These are phyloP conservation scores for Suillus subaureus DNA, from an alignment of 768 basidiomycete genomes.

Conservation along the genomic window DNA sequence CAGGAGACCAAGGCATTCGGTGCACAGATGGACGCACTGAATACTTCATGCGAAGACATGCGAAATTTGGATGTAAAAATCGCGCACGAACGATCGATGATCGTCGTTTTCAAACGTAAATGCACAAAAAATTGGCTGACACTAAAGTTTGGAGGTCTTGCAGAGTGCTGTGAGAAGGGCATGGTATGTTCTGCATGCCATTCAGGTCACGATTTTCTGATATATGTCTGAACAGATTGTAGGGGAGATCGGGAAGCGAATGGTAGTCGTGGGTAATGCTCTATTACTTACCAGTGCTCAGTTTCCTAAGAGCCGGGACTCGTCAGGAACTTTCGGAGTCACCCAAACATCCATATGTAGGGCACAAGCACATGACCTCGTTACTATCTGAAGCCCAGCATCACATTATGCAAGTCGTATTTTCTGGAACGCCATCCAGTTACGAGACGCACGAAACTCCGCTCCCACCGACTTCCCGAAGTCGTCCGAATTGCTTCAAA, in stretches of 20 bases:
- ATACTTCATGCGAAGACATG: constrained; percentile 75
- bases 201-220: background rate
- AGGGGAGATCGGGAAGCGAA: constrained; percentile 50
- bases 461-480: background rate
- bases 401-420: background rate
- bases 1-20: constrained; percentile 83
- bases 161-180: constrained; percentile 86
- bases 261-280: constrained; percentile 39
- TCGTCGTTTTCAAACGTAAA: constrained; percentile 83
- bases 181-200: constrained; percentile 36
- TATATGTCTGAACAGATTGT: constrained; percentile 38
- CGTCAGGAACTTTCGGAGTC: constrained; percentile 6
- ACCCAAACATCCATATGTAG: background rate
- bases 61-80: constrained; percentile 79
- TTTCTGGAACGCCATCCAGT: background rate
- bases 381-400: constrained; percentile 5
- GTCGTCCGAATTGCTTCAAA: constrained; percentile 1
- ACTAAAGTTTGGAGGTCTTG: constrained; percentile 84
- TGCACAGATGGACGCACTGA: constrained; percentile 71
- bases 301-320: background rate
- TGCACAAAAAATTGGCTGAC: constrained; percentile 71
- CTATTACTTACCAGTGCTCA: background rate
- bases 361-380: background rate
- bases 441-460: background rate
- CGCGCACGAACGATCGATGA: constrained; percentile 72